Evolutionary conservation across 169 alveolate species (phyloP).

Genomic region (Cryptosporidium felis): DNA sequence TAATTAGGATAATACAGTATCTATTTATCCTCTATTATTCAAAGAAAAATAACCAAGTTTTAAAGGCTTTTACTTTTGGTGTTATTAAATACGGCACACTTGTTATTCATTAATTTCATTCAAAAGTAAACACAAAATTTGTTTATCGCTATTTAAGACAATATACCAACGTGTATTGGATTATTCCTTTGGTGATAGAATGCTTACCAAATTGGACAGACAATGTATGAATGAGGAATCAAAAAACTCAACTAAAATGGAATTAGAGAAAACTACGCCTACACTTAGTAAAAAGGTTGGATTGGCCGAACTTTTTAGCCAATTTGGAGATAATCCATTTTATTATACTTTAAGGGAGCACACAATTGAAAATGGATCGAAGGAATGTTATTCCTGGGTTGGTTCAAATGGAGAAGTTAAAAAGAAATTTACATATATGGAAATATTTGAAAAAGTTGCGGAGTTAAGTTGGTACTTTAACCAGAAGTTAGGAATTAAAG

Average conservation of each 20-base stretch:
- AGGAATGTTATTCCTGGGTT: slow-evolving; percentile 41
- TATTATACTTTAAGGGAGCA: slow-evolving; percentile 4
- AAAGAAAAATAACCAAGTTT: not conserved
- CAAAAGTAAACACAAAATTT: not conserved
- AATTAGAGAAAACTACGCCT: not conserved
- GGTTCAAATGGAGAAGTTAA: slow-evolving; percentile 39
- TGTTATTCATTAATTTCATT: not conserved
- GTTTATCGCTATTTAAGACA: not conserved
- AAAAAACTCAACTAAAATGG: not conserved
- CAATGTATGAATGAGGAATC: not conserved
- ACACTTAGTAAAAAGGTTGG: not conserved
- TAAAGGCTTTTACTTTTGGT: not conserved
- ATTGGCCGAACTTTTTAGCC: not conserved
- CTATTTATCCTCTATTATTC: not conserved
- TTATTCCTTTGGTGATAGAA: not conserved
- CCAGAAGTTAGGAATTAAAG: slow-evolving; percentile 71
- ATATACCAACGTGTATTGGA: not conserved
- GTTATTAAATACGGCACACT: not conserved
- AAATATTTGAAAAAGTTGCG: slow-evolving; percentile 57
- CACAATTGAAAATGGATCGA: slow-evolving; percentile 9
- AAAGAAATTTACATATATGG: slow-evolving; percentile 51
- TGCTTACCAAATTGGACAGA: not conserved
- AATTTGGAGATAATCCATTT: slow-evolving; percentile 56
- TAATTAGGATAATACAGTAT: not conserved
- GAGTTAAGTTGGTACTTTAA: slow-evolving; percentile 61